A percentile compares a stretch with the other conserved stretches of the same genome.
These are phyloP conservation scores for Colletotrichum lini DNA, from an alignment of 2,329 filamentous ascomycete species.

Conservation along the genomic window DNA sequence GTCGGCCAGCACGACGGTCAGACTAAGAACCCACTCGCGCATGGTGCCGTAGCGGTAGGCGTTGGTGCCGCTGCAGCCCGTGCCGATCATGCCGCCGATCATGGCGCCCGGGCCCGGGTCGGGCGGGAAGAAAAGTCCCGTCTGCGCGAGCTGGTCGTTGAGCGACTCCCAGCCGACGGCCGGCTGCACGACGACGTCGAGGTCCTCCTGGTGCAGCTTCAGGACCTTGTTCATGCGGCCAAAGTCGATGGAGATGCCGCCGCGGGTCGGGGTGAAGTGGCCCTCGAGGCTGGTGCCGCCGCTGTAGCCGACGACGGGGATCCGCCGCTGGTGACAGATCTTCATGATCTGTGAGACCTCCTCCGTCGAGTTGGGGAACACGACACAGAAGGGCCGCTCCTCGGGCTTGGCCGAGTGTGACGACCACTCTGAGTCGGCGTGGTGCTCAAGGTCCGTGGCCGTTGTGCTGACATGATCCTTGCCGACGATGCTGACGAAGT, in stretches of 20 bases:
- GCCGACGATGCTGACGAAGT: conserved; percentile 76
- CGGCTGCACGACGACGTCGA: conserved; percentile 83
- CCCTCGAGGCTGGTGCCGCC: conserved; percentile 93
- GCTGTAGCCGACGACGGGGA: conserved; percentile 89
- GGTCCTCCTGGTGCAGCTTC: conserved; percentile 80
- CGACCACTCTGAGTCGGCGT: conserved; percentile 75
- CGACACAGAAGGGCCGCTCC: conserved; percentile 76
- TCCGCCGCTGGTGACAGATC: conserved; percentile 83
- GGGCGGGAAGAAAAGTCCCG: conserved; percentile 91
- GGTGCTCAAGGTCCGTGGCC: conserved; percentile 67
- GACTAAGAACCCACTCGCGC: conserved; percentile 90
- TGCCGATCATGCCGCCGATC: conserved; percentile 92
- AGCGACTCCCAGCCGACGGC: conserved; percentile 89
- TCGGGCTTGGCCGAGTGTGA: conserved; percentile 65
- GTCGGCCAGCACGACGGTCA: conserved; percentile 92
- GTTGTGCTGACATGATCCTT: conserved; percentile 75
- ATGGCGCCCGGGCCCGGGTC: conserved; percentile 92
- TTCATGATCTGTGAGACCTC: conserved; percentile 92
- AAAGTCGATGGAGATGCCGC: conserved; percentile 90
- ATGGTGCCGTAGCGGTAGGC: conserved; percentile 95
- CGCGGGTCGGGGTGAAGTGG: conserved; percentile 85
- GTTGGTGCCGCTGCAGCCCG: conserved; percentile 83
- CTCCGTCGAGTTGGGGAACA: conserved; percentile 83
- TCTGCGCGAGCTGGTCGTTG: conserved; percentile 80
- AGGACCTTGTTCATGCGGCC: conserved; percentile 87